phyloP scores from a whole-genome alignment of 2,329 filamentous ascomycete genomes.

The Clonostachys chloroleuca region DNA sequence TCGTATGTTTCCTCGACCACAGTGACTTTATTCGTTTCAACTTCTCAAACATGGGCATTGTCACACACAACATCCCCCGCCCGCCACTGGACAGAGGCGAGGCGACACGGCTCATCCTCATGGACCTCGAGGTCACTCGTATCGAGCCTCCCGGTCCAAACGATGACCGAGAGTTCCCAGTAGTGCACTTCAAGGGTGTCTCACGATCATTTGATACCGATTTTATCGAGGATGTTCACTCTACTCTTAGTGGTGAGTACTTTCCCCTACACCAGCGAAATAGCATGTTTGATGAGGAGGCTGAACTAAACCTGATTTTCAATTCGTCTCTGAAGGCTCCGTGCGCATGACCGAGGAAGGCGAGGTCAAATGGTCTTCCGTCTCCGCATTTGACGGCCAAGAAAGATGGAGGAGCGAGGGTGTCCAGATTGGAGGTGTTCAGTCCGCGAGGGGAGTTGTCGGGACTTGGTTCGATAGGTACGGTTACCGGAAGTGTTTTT shows the following conservation, averaged over 20 bases:
- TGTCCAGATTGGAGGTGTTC: conserved; percentile 66
- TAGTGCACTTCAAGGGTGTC: conserved; percentile 64
- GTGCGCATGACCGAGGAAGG: conserved; percentile 65
- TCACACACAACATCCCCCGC: conserved; percentile 36
- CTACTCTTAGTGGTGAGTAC: background rate
- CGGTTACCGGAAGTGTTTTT: conserved; percentile 7
- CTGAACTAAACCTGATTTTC: conserved; percentile 10
- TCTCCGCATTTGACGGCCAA: conserved; percentile 58
- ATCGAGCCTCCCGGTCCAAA: conserved; percentile 55
- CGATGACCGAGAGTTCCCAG: conserved; percentile 53
- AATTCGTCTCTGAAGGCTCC: conserved; percentile 36
- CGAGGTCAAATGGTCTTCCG: conserved; percentile 71
- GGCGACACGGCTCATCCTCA: conserved; percentile 65
- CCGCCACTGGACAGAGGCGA: conserved; percentile 56
- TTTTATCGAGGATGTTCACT: conserved; percentile 59
- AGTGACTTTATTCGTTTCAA: conserved; percentile 71
- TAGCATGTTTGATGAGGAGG: background rate
- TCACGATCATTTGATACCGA: conserved; percentile 58
- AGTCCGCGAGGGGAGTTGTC: conserved; percentile 62
- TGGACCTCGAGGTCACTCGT: conserved; percentile 59
- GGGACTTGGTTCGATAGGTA: conserved; percentile 78
- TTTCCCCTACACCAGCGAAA: background rate
- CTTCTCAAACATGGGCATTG: conserved; percentile 43
- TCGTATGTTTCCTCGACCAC: conserved; percentile 54
- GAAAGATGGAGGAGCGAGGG: conserved; percentile 75